A percentile compares a stretch with the other conserved stretches of the same genome.
These are phyloP conservation scores for Austropuccinia psidii DNA, from an alignment of 1,284 basidiomycete species.

Conservation along the genomic window DNA sequence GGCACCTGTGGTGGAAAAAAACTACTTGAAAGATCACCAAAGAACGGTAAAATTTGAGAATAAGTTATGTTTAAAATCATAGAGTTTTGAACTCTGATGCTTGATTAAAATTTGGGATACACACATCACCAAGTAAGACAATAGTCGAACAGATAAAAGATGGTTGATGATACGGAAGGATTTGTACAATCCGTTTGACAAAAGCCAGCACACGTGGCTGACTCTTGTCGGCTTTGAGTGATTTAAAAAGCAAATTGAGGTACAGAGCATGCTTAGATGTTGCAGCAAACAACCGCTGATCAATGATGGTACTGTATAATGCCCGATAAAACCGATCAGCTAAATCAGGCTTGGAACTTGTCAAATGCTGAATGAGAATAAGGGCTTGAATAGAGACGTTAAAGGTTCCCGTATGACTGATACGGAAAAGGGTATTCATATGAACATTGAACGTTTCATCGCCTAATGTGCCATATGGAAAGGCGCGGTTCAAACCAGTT, in stretches of 20 bases:
- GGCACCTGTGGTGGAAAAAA: no score
- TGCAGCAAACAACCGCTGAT: conserved; percentile 69
- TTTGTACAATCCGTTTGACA: conserved; percentile 76
- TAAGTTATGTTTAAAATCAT: no score
- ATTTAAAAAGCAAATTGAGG: conserved; percentile 88
- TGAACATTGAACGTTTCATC: conserved; percentile 66
- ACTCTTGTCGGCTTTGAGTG: conserved; percentile 70
- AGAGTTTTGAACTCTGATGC: no score
- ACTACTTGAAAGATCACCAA: no score
- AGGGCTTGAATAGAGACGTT: conserved; percentile 93
- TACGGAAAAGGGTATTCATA: conserved; percentile 87
- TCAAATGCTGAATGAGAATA: conserved; percentile 80
- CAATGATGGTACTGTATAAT: conserved; percentile 79
- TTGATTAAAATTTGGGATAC: no score
- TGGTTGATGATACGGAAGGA: conserved; percentile 65
- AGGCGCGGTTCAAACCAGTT: conserved; percentile 87
- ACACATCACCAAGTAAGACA: conserved; percentile 54
- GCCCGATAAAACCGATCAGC: conserved; percentile 82
- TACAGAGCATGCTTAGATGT: conserved; percentile 94
- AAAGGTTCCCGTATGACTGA: conserved; percentile 83
- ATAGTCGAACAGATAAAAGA: conserved; percentile 87
- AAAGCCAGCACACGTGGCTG: conserved; percentile 68
- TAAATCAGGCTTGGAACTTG: conserved; percentile 53
- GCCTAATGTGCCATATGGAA: conserved; percentile 70
- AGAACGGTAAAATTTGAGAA: no score